A percentile compares a stretch with the other conserved stretches of the same genome.
Conservation (phyloP, 306 rosid species). For the Rubus idaeus region DNA sequence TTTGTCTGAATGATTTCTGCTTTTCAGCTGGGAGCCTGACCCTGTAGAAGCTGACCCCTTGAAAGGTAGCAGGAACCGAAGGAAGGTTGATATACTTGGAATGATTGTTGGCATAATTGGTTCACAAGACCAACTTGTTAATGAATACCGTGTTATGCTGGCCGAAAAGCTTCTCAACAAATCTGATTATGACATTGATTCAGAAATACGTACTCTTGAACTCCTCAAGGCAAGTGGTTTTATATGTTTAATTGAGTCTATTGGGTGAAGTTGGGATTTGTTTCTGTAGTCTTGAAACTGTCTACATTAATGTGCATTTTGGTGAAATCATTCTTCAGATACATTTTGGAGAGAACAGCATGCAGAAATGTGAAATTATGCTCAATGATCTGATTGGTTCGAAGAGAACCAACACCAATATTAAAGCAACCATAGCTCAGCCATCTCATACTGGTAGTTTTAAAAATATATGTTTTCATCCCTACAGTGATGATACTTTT, state of each 20-base stretch:
- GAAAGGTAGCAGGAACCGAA: slow-evolving; percentile 82
- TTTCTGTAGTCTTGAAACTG: slow-evolving; percentile 6
- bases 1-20: slow-evolving; percentile 22
- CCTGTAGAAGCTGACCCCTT: slow-evolving; percentile 96
- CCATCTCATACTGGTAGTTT: slow-evolving; percentile 52
- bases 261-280: slow-evolving; percentile 18
- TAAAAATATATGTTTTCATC: slow-evolving; percentile 6
- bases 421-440: slow-evolving; percentile 79
- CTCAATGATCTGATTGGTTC: slow-evolving; percentile 91
- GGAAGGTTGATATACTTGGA: slow-evolving; percentile 97
- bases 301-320: slow-evolving; percentile 20
- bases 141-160: slow-evolving; percentile 96
- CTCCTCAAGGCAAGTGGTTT: slow-evolving; percentile 70
- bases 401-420: slow-evolving; percentile 69
- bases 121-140: slow-evolving; percentile 92
- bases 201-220: slow-evolving; percentile 93
- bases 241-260: slow-evolving; percentile 22
- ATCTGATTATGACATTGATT: slow-evolving; percentile 91
- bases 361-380: slow-evolving; percentile 98
- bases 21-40: slow-evolving; percentile 96
- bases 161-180: slow-evolving; percentile 96
- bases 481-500: not conserved
- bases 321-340: slow-evolving; percentile 54
- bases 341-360: slow-evolving; percentile 96
- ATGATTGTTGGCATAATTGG: slow-evolving; percentile 95